Evolutionary conservation across 2,329 filamentous ascomycete genomes (phyloP), one percentile per base, ranked within the genome.

Genomic region (Amauroascus verrucosus): DNA sequence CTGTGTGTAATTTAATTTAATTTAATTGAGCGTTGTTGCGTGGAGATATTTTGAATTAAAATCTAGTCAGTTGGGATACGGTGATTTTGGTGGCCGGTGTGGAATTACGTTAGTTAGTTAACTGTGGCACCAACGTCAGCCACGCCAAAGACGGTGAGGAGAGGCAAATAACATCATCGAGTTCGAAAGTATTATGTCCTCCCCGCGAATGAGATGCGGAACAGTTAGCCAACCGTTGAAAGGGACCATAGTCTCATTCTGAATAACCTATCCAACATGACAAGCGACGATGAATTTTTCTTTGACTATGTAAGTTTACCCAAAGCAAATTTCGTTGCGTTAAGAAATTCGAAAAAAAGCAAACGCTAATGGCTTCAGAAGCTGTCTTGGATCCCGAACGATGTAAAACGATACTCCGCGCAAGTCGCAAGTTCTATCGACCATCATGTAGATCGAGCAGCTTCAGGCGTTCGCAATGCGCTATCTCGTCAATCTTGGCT

Each of bases 341-440:
- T 11, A 26, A 2, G 30, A 32, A 28, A 46, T 46, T 18, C 54
- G 37, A 16, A 20, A 30, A 9, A 20, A n/a, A 14, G 51, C 9
- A 51, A n/a, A n/a, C n/a, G 46, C 43, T 51, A 3, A 46, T 59
- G 82, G 79, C 74, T 82, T 50, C 70, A 30, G n/a, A 53, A 53
- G 41, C 37, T 51, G 8, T 51, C 78, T 45, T 77, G 75, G 55
- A 76, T 82, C 59, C 77, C 79, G 9, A 74, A 80, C 70, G 82
- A 90, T 63, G 76, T 91, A 65, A 80, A 79, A 57, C 77, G 76
- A 58, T 89, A 88, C 68, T 83, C 85, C 14, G 75, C 77, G 61
- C 78, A 86, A 51, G 78, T 91, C 57, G 88, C 88, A 66, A 84
- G 88, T 59, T 85, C 84, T 60, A 81, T 95, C 66, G 88, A 96